phyloP scores from a whole-genome alignment of 768 basidiomycete genomes.

The Leccinellum rugosiceps region DNA sequence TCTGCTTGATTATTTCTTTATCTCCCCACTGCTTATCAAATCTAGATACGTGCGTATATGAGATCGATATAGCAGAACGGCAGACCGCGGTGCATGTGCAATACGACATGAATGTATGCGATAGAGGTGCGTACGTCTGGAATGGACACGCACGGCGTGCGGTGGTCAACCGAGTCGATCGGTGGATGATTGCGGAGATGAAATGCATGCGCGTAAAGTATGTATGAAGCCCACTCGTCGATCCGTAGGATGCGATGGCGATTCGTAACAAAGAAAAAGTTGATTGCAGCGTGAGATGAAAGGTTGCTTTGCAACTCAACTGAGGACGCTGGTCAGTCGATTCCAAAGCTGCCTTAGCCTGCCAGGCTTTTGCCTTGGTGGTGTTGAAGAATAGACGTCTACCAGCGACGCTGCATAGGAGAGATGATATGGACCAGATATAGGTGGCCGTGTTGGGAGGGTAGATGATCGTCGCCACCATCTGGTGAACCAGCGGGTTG shows the following conservation, averaged over 20 bases:
- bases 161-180: constrained; percentile 19
- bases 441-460: constrained; percentile 25
- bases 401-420: constrained; percentile 32
- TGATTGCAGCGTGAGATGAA: not conserved
- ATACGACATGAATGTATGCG: constrained; percentile 14
- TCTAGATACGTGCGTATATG: constrained; percentile 13
- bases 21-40: constrained; percentile 4
- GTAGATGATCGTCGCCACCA: constrained; percentile 25
- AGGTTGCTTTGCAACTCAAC: constrained; percentile 12
- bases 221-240: not conserved
- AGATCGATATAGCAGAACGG: constrained; percentile 12
- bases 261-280: not conserved
- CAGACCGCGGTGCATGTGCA: constrained; percentile 8
- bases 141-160: constrained; percentile 25
- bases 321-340: constrained; percentile 17
- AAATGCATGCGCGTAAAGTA: constrained; percentile 8
- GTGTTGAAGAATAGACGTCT: constrained; percentile 18
- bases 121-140: constrained; percentile 10
- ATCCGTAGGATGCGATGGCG: not conserved
- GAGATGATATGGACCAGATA: constrained; percentile 32
- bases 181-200: constrained; percentile 13
- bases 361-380: constrained; percentile 17
- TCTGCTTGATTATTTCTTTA: constrained; percentile 11
- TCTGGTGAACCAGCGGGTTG: constrained; percentile 23
- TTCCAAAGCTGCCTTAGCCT: constrained; percentile 30